Evolutionary conservation across 768 basidiomycete species (phyloP).

Genomic region (Daedalea quercina): DNA sequence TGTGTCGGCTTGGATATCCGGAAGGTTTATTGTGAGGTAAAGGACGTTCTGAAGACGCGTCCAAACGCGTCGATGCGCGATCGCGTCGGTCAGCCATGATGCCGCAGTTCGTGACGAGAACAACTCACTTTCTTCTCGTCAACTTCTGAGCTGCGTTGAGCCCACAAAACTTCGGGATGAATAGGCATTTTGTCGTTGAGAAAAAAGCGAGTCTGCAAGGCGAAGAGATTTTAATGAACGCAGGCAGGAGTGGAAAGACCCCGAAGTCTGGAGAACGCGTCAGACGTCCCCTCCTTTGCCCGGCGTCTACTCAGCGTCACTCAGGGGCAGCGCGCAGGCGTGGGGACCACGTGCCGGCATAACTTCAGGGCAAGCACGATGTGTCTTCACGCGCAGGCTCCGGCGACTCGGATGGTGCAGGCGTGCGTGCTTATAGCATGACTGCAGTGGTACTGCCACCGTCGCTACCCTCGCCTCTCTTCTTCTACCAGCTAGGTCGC

Average conservation of each 20-base stretch:
- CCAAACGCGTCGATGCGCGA: conserved; percentile 2
- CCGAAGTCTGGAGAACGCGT: conserved; percentile 22
- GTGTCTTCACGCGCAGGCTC: too few species aligned
- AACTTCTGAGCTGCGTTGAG: conserved; percentile 75
- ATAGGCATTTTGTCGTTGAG: conserved; percentile 28
- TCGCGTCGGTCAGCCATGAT: neutral
- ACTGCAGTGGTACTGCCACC: neutral
- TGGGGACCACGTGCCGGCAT: conserved; percentile 8
- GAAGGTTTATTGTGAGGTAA: conserved; percentile 79
- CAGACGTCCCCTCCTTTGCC: neutral
- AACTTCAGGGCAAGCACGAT: conserved; percentile 10
- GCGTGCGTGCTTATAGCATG: too few species aligned
- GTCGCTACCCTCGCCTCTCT: neutral
- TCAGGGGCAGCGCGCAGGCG: neutral
- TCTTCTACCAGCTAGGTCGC: too few species aligned
- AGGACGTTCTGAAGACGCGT: conserved; percentile 69
- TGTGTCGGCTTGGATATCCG: conserved; percentile 55
- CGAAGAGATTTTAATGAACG: conserved; percentile 12
- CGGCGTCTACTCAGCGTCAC: neutral
- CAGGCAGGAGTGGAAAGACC: conserved; percentile 16
- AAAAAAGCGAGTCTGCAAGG: conserved; percentile 1
- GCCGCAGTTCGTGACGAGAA: neutral
- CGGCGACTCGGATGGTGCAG: too few species aligned
- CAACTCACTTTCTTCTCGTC: conserved; percentile 62
- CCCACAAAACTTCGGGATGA: conserved; percentile 93